Percentiles rank a stretch among this genome's conserved stretches.
Conservation (phyloP, 352 stramenopile species). For the Phytophthora pini region DNA sequence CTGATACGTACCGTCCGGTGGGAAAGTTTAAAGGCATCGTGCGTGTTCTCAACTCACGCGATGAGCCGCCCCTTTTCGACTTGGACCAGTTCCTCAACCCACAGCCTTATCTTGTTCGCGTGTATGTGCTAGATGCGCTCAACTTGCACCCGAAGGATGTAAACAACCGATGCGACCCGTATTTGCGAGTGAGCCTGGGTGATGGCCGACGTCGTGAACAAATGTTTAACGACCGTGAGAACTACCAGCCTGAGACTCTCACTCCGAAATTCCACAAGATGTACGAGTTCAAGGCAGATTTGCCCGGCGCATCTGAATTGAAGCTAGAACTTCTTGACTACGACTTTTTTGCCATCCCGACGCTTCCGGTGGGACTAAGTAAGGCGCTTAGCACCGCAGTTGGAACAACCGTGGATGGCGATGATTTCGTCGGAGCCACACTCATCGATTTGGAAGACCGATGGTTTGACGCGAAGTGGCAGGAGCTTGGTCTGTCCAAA, state of each 20-base stretch:
- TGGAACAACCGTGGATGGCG: constrained; percentile 57
- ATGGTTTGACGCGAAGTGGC: constrained; percentile 91
- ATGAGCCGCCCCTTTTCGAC: constrained; percentile 79
- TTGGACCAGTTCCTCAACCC: constrained; percentile 78
- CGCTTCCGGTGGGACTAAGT: constrained; percentile 55
- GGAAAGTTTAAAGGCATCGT: constrained; percentile 92
- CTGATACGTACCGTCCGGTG: constrained; percentile 58
- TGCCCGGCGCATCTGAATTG: constrained; percentile 81
- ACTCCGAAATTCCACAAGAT: constrained; percentile 91
- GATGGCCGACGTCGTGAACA: constrained; percentile 68
- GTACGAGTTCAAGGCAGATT: constrained; percentile 90
- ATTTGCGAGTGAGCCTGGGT: constrained; percentile 83
- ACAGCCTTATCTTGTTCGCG: constrained; percentile 80
- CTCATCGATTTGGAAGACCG: constrained; percentile 93
- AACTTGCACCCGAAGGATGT: constrained; percentile 85
- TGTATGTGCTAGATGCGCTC: constrained; percentile 88
- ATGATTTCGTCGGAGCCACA: constrained; percentile 93
- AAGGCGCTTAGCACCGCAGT: constrained; percentile 55
- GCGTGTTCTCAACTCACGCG: constrained; percentile 72
- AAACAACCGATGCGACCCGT: constrained; percentile 88
- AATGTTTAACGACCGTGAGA: constrained; percentile 84
- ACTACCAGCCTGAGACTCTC: constrained; percentile 77
- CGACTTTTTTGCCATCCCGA: constrained; percentile 74
- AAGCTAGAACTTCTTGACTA: constrained; percentile 77
- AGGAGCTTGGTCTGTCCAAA: constrained; percentile 59